phyloP scores from a whole-genome alignment of 2,329 filamentous ascomycete genomes.

The Trichoderma koningii region DNA sequence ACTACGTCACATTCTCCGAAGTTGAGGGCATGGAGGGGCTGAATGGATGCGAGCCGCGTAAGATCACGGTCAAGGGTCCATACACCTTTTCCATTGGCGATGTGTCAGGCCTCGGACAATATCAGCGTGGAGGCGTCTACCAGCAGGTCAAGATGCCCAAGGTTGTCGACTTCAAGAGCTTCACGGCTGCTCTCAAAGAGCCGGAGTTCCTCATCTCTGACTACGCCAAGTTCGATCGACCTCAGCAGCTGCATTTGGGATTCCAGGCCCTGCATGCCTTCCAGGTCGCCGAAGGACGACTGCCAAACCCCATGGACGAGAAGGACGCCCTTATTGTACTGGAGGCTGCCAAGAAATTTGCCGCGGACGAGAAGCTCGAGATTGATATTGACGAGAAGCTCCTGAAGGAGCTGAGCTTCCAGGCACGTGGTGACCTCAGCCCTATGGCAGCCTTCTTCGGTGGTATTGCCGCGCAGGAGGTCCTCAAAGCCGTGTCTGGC shows the following conservation, averaged over 20 bases:
- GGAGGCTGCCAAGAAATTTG: constrained; percentile 72
- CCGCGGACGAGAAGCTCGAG: constrained; percentile 66
- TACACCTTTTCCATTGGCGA: constrained; percentile 98
- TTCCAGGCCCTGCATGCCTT: constrained; percentile 92
- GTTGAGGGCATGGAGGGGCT: constrained; percentile 87
- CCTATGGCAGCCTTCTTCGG: constrained; percentile 96
- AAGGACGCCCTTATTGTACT: constrained; percentile 79
- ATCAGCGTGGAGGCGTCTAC: constrained; percentile 85
- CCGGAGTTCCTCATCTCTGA: constrained; percentile 91
- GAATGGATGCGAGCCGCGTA: constrained; percentile 81
- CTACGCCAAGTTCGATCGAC: constrained; percentile 96
- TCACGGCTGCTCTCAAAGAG: constrained; percentile 76
- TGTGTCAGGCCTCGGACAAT: constrained; percentile 82
- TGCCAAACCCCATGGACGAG: constrained; percentile 82
- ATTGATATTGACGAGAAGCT: constrained; percentile 87
- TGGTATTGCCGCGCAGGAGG: constrained; percentile 89
- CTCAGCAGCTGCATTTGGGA: constrained; percentile 85
- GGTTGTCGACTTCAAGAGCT: constrained; percentile 81
- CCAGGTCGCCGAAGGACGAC: constrained; percentile 69
- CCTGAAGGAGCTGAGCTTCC: constrained; percentile 89
- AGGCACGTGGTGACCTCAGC: constrained; percentile 86
- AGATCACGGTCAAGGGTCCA: constrained; percentile 90
- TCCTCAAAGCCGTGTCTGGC: constrained; percentile 94
- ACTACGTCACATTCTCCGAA: constrained; percentile 94
- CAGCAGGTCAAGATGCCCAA: constrained; percentile 99